These are phyloP conservation scores for Medicago truncatula DNA, from an alignment of 306 rosid genomes.

Conservation along the genomic window DNA sequence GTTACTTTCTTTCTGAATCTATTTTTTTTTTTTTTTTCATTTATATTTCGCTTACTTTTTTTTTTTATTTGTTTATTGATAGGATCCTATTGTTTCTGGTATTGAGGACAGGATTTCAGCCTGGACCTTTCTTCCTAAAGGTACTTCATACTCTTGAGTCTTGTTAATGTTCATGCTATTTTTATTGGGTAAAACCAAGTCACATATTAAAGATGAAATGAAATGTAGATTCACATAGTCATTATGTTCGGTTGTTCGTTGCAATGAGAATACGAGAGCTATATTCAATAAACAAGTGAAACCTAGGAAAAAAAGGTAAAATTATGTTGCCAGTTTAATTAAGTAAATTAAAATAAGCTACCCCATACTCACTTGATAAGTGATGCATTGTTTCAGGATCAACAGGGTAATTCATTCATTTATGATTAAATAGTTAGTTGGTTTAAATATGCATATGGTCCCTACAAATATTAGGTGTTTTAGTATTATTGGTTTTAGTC, in stretches of 20 bases:
- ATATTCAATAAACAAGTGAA: background rate
- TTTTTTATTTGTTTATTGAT: conserved; percentile 17
- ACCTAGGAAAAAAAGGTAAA: background rate
- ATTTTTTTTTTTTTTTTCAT: background rate
- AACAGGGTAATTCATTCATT: background rate
- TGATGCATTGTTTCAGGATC: conserved; percentile 11
- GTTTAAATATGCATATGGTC: no score
- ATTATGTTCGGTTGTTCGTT: no score
- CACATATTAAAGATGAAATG: no score
- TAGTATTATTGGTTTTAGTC: no score
- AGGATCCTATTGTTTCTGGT: conserved; percentile 93
- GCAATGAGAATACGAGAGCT: background rate
- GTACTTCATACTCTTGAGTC: conserved; percentile 48
- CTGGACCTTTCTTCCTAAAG: conserved; percentile 99
- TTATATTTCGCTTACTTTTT: background rate
- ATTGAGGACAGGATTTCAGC: conserved; percentile 94
- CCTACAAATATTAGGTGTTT: no score
- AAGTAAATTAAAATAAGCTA: conserved; percentile 7
- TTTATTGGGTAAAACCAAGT: background rate
- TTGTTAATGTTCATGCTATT: background rate
- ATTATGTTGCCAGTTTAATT: background rate
- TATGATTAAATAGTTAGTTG: background rate
- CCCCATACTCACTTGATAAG: background rate
- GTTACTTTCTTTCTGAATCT: conserved; percentile 40
- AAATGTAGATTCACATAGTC: no score